A percentile compares a stretch with the other conserved stretches of the same genome.
These are phyloP conservation scores for Phytopythium sindhum DNA, from an alignment of 352 stramenopile genomes.

Conservation along the genomic window DNA sequence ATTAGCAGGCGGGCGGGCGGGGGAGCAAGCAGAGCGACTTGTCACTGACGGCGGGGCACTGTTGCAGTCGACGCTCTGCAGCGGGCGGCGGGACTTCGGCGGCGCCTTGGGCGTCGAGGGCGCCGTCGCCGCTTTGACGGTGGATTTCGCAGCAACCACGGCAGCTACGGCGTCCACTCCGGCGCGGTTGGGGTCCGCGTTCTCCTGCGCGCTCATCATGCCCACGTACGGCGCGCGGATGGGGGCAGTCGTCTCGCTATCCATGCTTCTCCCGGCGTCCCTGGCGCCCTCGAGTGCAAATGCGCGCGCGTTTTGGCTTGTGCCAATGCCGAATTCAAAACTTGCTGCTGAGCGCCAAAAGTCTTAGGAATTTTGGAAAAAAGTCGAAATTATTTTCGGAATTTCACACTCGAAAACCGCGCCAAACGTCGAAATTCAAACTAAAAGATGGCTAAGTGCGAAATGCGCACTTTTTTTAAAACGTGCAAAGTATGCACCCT, in stretches of 20 bases:
- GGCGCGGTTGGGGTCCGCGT: slow-evolving; percentile 18
- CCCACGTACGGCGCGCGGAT: neutral
- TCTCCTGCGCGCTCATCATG: slow-evolving; percentile 29
- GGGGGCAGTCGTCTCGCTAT: slow-evolving; percentile 4
- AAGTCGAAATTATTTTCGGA: neutral
- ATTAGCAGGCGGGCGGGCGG: neutral
- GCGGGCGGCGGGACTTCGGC: slow-evolving; percentile 17
- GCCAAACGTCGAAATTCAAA: slow-evolving; percentile 3
- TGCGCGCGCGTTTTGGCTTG: slow-evolving; percentile 1
- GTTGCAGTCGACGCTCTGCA: slow-evolving; percentile 31
- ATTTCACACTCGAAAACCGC: neutral
- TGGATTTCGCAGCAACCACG: slow-evolving; percentile 6
- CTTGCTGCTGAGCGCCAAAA: too few relatives aligned
- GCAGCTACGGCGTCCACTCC: slow-evolving; percentile 5
- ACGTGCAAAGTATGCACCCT: neutral
- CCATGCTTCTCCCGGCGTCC: slow-evolving; percentile 14
- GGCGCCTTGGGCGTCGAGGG: slow-evolving; percentile 1
- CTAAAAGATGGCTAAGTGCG: neutral
- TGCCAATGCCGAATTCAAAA: slow-evolving; percentile 3
- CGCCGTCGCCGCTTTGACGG: slow-evolving; percentile 13
- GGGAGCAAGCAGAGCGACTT: neutral
- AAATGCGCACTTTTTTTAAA: neutral
- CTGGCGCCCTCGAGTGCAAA: neutral
- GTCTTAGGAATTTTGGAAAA: neutral
- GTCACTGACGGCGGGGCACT: neutral